Percentiles rank a stretch among this genome's conserved stretches.
Evolutionary conservation across 441 rosid genomes (phyloP).

Genomic region (Sinapis alba): DNA sequence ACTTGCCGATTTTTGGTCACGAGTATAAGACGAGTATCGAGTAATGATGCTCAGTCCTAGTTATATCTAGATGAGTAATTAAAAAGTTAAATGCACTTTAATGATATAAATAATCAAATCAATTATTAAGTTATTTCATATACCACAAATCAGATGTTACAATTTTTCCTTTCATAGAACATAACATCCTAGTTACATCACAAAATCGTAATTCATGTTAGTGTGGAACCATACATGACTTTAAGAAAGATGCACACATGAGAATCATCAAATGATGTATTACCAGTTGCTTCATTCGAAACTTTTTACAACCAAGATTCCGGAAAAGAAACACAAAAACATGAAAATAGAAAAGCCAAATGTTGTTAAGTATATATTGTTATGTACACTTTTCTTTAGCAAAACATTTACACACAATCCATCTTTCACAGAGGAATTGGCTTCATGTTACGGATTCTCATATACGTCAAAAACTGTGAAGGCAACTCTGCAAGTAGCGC

Average conservation of each 20-base stretch:
- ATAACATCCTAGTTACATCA: no score
- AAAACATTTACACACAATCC: neutral
- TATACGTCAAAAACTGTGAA: constrained; percentile 74
- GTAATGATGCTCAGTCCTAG: no score
- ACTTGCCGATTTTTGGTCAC: no score
- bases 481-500: constrained; percentile 87
- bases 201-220: no score
- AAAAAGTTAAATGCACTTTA: no score
- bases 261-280: neutral
- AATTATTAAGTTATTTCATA: no score
- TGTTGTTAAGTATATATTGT: neutral
- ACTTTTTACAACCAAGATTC: constrained; percentile 20
- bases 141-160: no score
- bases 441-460: constrained; percentile 68
- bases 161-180: no score
- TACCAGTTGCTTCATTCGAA: constrained; percentile 9
- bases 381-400: constrained; percentile 25
- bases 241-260: neutral
- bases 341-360: neutral
- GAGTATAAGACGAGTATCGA: no score
- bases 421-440: constrained; percentile 40
- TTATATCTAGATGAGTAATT: no score
- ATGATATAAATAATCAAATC: no score
- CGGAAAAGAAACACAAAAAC: neutral
- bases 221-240: no score